These are phyloP conservation scores for Arbutus unedo DNA, from an alignment of 148 eudicot species.

Conservation along the genomic window DNA sequence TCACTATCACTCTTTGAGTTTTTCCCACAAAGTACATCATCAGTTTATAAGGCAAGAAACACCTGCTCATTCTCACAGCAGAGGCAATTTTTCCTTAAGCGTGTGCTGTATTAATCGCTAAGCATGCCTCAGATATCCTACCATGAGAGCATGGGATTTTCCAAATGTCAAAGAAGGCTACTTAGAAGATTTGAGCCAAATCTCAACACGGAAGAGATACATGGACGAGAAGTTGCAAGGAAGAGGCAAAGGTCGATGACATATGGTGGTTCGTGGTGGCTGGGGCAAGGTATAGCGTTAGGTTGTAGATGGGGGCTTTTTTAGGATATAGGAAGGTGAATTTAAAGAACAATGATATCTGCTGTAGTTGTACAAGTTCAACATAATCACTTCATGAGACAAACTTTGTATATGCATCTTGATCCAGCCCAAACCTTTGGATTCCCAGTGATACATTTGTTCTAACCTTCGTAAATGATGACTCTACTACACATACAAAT, in stretches of 20 bases:
- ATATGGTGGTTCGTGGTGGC: neutral
- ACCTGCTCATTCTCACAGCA: too few species aligned
- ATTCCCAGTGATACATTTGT: neutral
- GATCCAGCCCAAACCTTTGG: neutral
- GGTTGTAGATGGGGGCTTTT: neutral
- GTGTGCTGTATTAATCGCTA: too few species aligned
- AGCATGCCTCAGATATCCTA: too few species aligned
- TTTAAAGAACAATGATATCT: neutral
- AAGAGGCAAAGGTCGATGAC: neutral
- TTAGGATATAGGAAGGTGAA: neutral
- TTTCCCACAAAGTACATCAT: too few species aligned
- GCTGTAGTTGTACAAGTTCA: neutral
- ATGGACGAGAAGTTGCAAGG: neutral
- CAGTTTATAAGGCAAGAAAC: too few species aligned
- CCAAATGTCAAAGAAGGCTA: too few species aligned
- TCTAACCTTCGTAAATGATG: neutral
- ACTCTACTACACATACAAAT: neutral
- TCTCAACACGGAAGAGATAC: neutral
- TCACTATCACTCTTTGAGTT: too few species aligned
- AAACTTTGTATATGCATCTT: neutral
- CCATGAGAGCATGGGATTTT: too few species aligned
- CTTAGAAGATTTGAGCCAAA: too few species aligned
- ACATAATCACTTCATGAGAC: neutral
- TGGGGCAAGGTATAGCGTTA: neutral
- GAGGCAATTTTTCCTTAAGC: too few species aligned